Conservation (phyloP, 208 protist genomes). For the Trichomonas gallinae region DNA sequence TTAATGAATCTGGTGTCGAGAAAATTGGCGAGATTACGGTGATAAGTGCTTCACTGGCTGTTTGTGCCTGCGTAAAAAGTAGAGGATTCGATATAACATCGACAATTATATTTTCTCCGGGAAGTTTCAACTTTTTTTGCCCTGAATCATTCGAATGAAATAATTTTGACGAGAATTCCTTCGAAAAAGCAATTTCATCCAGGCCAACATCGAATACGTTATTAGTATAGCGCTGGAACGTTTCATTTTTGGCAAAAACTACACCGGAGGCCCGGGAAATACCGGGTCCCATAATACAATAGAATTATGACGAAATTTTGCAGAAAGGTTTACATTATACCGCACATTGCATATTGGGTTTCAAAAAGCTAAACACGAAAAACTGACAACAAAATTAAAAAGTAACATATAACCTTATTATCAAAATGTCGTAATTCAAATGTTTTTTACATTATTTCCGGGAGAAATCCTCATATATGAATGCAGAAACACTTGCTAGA, state of each 20-base stretch:
- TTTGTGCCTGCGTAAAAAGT: background rate
- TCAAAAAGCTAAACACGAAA: no score
- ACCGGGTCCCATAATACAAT: background rate
- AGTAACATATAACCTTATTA: no score
- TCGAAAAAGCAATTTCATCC: background rate
- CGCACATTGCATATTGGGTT: no score
- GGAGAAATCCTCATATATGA: no score
- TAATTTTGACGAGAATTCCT: background rate
- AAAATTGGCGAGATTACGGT: background rate
- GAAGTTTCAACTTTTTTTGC: background rate
- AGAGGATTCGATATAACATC: background rate
- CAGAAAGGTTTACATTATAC: no score
- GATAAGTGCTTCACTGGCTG: background rate
- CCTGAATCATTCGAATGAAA: background rate
- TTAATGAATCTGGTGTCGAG: background rate
- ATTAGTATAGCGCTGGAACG: background rate
- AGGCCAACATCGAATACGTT: background rate
- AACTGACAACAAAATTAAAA: no score
- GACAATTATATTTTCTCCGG: background rate
- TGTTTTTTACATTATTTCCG: no score
- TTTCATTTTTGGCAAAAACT: background rate
- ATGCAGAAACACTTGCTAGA: no score
- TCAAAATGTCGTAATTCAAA: no score
- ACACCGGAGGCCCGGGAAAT: background rate
- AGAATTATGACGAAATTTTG: background rate